Percentiles rank a stretch among this genome's conserved stretches.
Evolutionary conservation across 1,284 basidiomycete genomes (phyloP).

Genomic region (Rhodotorula sp.): DNA sequence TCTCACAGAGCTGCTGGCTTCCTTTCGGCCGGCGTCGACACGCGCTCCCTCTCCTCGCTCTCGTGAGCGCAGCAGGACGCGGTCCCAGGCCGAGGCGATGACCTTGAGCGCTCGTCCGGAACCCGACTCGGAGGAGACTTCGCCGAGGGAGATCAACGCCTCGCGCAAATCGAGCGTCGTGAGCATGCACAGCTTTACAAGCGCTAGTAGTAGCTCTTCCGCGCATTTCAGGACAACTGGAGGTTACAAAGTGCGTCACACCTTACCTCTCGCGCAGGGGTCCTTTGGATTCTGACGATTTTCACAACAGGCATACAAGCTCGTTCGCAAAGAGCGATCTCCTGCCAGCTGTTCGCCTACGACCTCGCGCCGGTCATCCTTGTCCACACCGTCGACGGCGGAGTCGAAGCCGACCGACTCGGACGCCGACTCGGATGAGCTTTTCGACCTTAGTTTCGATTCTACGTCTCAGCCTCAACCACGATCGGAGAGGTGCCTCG

Average conservation of each 20-base stretch:
- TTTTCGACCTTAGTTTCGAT: slow-evolving; percentile 26
- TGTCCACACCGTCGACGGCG: not conserved
- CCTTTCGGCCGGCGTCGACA: not conserved
- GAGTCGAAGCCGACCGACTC: not conserved
- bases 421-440: slow-evolving; percentile 6
- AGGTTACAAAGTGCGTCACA: slow-evolving; percentile 11
- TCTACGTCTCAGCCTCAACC: not conserved
- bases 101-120: not conserved
- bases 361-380: not conserved
- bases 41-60: no score
- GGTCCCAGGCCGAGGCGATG: not conserved
- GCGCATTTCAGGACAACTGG: not conserved
- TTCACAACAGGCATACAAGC: slow-evolving; percentile 14
- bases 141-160: not conserved
- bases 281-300: no score
- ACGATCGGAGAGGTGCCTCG: no score
- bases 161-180: not conserved
- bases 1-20: not conserved
- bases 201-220: not conserved
- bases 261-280: no score
- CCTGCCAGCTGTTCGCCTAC: not conserved
- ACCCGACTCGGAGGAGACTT: no score
- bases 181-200: not conserved
- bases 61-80: not conserved
- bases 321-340: slow-evolving; percentile 9